Evolutionary conservation across 164 flowering plant genomes (phyloP).

Genomic region (Platanus orientalis): DNA sequence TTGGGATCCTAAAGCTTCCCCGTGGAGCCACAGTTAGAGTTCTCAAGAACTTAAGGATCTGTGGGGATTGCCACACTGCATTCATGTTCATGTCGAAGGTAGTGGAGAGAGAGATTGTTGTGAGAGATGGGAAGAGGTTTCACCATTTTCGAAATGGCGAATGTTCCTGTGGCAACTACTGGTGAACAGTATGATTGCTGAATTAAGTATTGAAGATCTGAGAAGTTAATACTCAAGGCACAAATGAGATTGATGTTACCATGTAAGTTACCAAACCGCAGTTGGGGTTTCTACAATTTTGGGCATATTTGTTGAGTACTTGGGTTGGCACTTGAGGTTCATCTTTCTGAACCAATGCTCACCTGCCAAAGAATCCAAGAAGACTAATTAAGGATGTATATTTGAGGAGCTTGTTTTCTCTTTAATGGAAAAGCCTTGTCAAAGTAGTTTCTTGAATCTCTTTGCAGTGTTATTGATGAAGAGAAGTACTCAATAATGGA

Average conservation of each 20-base stretch:
- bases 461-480: not conserved
- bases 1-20: slow-evolving; percentile 70
- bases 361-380: not conserved
- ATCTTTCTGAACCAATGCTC: too few relatives aligned
- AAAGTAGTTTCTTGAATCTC: not conserved
- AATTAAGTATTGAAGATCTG: not conserved
- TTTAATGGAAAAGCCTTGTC: not conserved
- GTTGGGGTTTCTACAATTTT: not conserved
- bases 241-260: not conserved
- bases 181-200: slow-evolving; percentile 36
- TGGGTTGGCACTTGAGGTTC: too few relatives aligned
- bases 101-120: slow-evolving; percentile 63
- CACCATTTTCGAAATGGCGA: slow-evolving; percentile 70
- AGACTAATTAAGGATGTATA: not conserved
- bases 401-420: not conserved
- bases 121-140: slow-evolving; percentile 77
- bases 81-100: slow-evolving; percentile 63
- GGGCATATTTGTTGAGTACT: too few relatives aligned
- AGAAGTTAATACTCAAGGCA: not conserved
- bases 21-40: slow-evolving; percentile 61
- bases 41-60: slow-evolving; percentile 74
- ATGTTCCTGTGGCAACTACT: slow-evolving; percentile 74
- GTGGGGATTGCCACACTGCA: slow-evolving; percentile 88
- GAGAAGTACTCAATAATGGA: not conserved
- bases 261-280: too few relatives aligned